phyloP scores from a whole-genome alignment of 495 filamentous ascomycete species.

The Talaromyces trachyspermus region DNA sequence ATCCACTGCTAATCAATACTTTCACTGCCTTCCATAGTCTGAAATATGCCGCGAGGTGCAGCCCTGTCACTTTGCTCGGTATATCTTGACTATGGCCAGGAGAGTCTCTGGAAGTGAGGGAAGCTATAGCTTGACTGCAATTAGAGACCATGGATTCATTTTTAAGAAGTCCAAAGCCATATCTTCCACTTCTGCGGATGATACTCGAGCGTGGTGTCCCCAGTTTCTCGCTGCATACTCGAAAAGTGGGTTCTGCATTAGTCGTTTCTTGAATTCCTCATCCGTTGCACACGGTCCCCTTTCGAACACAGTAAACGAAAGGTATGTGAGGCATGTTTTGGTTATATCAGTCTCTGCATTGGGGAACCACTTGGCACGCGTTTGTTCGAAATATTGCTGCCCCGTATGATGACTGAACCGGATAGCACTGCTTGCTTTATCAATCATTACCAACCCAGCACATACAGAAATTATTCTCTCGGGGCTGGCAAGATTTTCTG shows the following conservation, averaged over 20 bases:
- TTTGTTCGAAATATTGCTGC: constrained; percentile 41
- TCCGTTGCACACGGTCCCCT: neutral
- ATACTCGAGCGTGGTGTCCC: constrained; percentile 20
- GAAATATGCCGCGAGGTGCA: constrained; percentile 3
- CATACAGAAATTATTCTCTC: constrained; percentile 39
- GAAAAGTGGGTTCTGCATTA: constrained; percentile 22
- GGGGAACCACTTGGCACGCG: constrained; percentile 5
- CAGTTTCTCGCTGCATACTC: constrained; percentile 35
- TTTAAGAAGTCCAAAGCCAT: constrained; percentile 8
- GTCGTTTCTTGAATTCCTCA: constrained; percentile 15
- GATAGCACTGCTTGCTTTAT: constrained; percentile 33
- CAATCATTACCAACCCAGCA: constrained; percentile 43
- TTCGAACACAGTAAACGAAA: constrained; percentile 17
- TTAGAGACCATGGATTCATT: constrained; percentile 2
- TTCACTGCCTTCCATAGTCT: neutral
- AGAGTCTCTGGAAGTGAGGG: neutral
- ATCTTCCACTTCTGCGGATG: neutral
- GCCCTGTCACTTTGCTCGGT: neutral
- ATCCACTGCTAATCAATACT: no score
- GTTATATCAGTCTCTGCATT: constrained; percentile 17
- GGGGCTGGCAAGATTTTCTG: constrained; percentile 27
- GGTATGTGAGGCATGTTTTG: constrained; percentile 14
- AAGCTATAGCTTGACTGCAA: constrained; percentile 12
- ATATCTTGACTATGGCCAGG: neutral
- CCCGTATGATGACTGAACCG: constrained; percentile 46